Evolutionary conservation across 2,329 filamentous ascomycete genomes (phyloP), one percentile per base, ranked within the genome.

Genomic region (Fusarium chaquense): DNA sequence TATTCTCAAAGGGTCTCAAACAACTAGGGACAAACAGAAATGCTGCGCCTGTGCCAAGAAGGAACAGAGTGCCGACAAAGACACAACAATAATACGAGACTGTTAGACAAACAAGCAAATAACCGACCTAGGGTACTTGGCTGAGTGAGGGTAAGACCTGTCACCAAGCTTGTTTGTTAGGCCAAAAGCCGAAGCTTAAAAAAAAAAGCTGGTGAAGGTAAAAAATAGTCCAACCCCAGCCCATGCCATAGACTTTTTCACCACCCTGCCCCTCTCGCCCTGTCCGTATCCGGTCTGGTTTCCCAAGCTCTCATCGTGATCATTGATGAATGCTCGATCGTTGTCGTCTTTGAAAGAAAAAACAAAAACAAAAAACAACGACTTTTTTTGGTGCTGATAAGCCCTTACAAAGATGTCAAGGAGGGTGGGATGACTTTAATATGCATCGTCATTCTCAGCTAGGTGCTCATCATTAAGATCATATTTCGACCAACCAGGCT

Each of bases 371-470:
- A 54, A 45, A 35, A 35, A 35, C 2, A 7, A 30, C 28, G 28
- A 30, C 15, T 35, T n/a, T 62, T 58, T 41, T n/a, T 50, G 40
- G 51, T 41, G 36, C 50, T 55, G 45, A 45, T 36, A 63, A 70
- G 58, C 51, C 45, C 52, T 58, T 68, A 46, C 53, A 51, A 33
- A 13, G 16, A 59, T 36, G 51, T 47, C 51, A 52, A 70, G 67
- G 49, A 63, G 54, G 53, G 50, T 64, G 47, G 54, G 58, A 62
- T 50, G 57, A 52, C 58, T 63, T 63, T 40, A 44, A 35, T 10
- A 26, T 50, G 41, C 58, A 70, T 71, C 72, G 72, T 74, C 72
- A 74, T 74, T 71, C 69, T 74, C 71, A 57, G 59, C 51, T 56
- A 49, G 63, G 58, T 74, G 68, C 72, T 74, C 70, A 73, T 73